Percentiles rank a stretch among this genome's conserved stretches.
Evolutionary conservation across 305 asterid genomes (phyloP).

Genomic region (Solanum chacoense): DNA sequence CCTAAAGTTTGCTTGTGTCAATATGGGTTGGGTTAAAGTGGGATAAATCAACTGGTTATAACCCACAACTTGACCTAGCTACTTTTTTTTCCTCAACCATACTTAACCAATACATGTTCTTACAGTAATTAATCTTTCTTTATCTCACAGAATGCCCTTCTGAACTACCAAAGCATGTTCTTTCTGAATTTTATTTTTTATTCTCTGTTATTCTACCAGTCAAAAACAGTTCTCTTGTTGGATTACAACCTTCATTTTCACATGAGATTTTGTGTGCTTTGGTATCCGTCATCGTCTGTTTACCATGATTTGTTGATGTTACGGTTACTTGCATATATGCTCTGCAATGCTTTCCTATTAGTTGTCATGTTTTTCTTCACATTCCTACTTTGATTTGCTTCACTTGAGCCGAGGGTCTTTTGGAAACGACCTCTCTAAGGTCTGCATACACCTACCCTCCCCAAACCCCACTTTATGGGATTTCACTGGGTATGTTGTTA

Average conservation of each 20-base stretch:
- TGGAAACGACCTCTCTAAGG: neutral
- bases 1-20: neutral
- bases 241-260: neutral
- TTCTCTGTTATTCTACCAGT: neutral
- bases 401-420: neutral
- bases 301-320: neutral
- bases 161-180: neutral
- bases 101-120: neutral
- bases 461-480: neutral
- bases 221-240: neutral
- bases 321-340: neutral
- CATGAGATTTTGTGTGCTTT: neutral
- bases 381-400: neutral
- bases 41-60: neutral
- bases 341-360: neutral
- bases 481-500: neutral
- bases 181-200: neutral
- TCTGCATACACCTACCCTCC: neutral
- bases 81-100: neutral
- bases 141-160: neutral
- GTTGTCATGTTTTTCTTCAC: neutral
- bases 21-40: neutral
- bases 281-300: neutral
- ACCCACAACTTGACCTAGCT: neutral
- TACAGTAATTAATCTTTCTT: neutral